Conservation (phyloP, 2,329 filamentous ascomycete species). For the Huntiella decipiens region DNA sequence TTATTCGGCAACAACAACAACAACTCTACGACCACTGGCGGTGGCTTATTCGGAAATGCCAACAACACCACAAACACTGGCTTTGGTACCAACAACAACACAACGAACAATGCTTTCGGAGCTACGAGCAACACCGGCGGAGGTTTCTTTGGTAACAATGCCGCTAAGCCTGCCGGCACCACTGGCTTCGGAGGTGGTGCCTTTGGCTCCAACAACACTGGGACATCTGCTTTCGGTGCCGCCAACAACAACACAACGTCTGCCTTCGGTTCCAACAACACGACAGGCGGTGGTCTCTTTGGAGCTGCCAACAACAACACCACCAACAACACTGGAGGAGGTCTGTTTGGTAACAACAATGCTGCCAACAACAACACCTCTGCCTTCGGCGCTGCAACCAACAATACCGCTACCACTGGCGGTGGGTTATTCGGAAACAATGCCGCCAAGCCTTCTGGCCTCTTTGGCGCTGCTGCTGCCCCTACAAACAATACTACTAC, state of each 20-base stretch:
- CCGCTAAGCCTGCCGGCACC: conserved; percentile 13
- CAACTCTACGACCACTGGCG: conserved; percentile 14
- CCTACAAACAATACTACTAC: conserved; percentile 2
- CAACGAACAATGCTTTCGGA: not conserved
- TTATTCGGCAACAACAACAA: conserved; percentile 22
- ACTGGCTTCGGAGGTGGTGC: conserved; percentile 16
- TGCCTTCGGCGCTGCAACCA: conserved; percentile 21
- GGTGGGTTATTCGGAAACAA: conserved; percentile 13
- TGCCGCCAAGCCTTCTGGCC: conserved; percentile 20
- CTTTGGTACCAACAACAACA: conserved; percentile 15
- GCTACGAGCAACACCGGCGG: conserved; percentile 13
- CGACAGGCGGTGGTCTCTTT: conserved; percentile 18
- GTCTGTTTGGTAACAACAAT: conserved; percentile 26
- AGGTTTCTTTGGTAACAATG: conserved; percentile 20
- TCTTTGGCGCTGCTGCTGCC: conserved; percentile 24
- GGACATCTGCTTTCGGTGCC: conserved; percentile 15
- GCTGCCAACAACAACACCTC: conserved; percentile 10
- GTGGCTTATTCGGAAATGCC: conserved; percentile 18
- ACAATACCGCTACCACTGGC: conserved; percentile 13
- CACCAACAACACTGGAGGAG: conserved; percentile 18
- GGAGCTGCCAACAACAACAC: conserved; percentile 15
- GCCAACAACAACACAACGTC: conserved; percentile 14
- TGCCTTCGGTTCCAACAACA: conserved; percentile 9
- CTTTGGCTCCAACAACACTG: conserved; percentile 14
- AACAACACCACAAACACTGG: conserved; percentile 12